These are phyloP conservation scores for Backusella luteola DNA, from an alignment of 192 early-diverging fungal species.

Conservation along the genomic window DNA sequence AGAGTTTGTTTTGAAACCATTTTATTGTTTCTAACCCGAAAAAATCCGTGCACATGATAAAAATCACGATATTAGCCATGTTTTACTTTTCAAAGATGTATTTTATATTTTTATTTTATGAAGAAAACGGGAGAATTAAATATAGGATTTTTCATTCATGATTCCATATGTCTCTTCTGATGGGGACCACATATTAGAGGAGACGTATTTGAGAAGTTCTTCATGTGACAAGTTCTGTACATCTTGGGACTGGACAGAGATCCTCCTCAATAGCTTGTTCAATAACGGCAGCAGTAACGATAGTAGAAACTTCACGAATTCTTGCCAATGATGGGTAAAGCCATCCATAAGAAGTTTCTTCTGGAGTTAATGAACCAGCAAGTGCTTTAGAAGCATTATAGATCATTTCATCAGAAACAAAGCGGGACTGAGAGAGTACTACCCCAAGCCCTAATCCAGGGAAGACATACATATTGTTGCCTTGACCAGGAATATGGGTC, in stretches of 20 bases:
- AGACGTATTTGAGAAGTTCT: conserved; percentile 5
- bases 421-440: conserved; percentile 64
- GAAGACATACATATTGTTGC: conserved; percentile 97
- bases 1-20: background rate
- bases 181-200: conserved; percentile 8
- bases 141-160: background rate
- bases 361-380: conserved; percentile 67
- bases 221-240: background rate
- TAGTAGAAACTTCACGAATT: conserved; percentile 81
- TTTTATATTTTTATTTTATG: background rate
- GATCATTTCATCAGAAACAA: conserved; percentile 82
- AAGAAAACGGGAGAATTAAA: background rate
- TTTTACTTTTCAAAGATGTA: background rate
- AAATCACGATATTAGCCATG: background rate
- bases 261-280: conserved; percentile 30
- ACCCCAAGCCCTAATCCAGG: conserved; percentile 92
- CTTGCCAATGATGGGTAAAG: conserved; percentile 86
- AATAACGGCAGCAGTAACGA: conserved; percentile 84
- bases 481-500: conserved; percentile 76
- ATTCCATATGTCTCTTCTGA: background rate
- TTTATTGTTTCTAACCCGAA: background rate
- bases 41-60: conserved; percentile 4
- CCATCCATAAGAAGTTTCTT: conserved; percentile 68
- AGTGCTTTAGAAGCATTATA: conserved; percentile 79
- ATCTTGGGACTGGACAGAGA: conserved; percentile 4